Base-by-base conservation (phyloP, 176 grass and related monocot species). In the Melocanna baccifera region DNA sequence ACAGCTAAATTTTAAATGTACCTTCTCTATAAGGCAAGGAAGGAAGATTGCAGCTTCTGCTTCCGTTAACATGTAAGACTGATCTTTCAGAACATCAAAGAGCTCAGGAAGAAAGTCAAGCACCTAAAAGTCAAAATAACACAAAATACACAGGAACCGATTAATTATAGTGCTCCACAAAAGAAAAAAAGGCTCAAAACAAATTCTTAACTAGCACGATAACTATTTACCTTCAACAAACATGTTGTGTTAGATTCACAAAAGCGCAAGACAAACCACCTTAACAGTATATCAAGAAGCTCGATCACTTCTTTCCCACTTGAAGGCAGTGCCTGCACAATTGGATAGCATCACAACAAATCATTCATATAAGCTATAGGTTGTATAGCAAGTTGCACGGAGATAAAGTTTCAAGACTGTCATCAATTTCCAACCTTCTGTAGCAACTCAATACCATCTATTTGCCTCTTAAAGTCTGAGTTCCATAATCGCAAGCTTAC, bases 161-260 rank as follows among this genome's bases (percentile, higher is more conserved):
- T 56, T 46, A 43, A 67, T 39, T 65, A 71, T 10, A 76, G 22
- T 11, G 20, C 15, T 3, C 6, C 29, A 82, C 22, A 65, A 20
- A 68, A 43, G 61, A 30, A 62, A 40, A 78, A 3, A 62, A 68
- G 41, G 3, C 19, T 3, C 26, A 1, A 1, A 0, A 47, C 29
- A 5, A 61, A 68, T 36, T 72, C 36, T 47, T 50, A 84, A 59
- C 45, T 75, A 81, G 76, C 29, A 62, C 20, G 3, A 13, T 72
- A 41, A 73, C 10, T 7, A 71, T 53, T 80, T 84, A 99, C 97
- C 90, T 99, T 99, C 88, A 99, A 84, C 84, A 99, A 94, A 75
- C 93, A 94, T 67, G 97, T 99, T 9, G 97, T 99, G 67, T 99
- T 99, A 28, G 93, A 96, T 83, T 99, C 97, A 86, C 97, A 99